phyloP scores from a whole-genome alignment of 495 filamentous ascomycete genomes.

The Penicillium daleae region DNA sequence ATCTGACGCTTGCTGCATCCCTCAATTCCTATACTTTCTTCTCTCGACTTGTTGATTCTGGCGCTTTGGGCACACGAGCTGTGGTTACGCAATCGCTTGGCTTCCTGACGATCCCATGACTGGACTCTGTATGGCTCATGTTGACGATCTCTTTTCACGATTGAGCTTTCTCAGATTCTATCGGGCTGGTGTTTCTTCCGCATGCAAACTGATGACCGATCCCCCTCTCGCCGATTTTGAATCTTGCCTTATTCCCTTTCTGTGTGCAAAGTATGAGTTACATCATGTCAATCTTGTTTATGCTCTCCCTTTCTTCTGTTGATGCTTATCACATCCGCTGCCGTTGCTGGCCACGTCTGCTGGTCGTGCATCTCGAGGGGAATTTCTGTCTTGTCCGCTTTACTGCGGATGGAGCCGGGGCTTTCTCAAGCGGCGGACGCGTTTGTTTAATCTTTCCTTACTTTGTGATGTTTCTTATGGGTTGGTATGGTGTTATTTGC shows the following conservation, averaged over 20 bases:
- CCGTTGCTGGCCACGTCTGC: slow-evolving; percentile 11
- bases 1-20: slow-evolving; percentile 4
- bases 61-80: slow-evolving; percentile 23
- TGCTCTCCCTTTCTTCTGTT: slow-evolving; percentile 30
- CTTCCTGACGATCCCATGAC: slow-evolving; percentile 32
- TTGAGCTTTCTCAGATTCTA: slow-evolving; percentile 24
- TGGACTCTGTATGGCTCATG: slow-evolving; percentile 28
- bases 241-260: slow-evolving; percentile 18
- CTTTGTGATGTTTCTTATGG: slow-evolving; percentile 1
- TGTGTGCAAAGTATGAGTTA: slow-evolving; percentile 35
- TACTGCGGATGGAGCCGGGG: slow-evolving; percentile 11
- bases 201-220: slow-evolving; percentile 9
- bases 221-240: slow-evolving; percentile 12
- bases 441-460: slow-evolving; percentile 17
- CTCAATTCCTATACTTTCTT: slow-evolving; percentile 17
- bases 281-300: slow-evolving; percentile 34
- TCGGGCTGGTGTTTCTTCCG: slow-evolving; percentile 21
- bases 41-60: slow-evolving; percentile 7
- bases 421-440: slow-evolving; percentile 18
- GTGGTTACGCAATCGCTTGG: slow-evolving; percentile 29
- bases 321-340: slow-evolving; percentile 27
- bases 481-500: slow-evolving; percentile 35
- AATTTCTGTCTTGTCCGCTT: slow-evolving; percentile 2
- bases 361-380: background rate
- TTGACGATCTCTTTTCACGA: slow-evolving; percentile 29